phyloP scores from a whole-genome alignment of 441 rosid genomes.

The Gossypium laxum region DNA sequence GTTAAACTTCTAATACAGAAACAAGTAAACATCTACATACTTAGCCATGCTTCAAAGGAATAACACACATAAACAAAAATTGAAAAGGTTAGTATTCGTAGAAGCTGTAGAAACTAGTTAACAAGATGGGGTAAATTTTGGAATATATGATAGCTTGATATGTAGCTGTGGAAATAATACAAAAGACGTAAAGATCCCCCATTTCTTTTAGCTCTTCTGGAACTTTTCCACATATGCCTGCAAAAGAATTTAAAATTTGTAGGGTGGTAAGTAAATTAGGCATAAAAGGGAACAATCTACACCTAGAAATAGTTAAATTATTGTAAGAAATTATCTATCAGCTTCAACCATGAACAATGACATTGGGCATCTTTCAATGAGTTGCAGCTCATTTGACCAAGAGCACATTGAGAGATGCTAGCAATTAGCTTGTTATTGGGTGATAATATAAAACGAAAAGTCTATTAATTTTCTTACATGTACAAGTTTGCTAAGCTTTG shows the following conservation, averaged over 20 bases:
- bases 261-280: not conserved
- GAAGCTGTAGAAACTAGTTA: slow-evolving; percentile 11
- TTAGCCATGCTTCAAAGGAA: slow-evolving; percentile 15
- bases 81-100: not conserved
- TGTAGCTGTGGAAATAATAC: not conserved
- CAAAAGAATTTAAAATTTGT: slow-evolving; percentile 16
- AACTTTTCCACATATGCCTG: slow-evolving; percentile 69
- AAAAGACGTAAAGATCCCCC: slow-evolving; percentile 4
- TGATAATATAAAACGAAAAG: not conserved
- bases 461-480: slow-evolving; percentile 39
- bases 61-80: slow-evolving; percentile 16
- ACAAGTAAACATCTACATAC: slow-evolving; percentile 22
- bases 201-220: slow-evolving; percentile 41
- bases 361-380: not conserved
- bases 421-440: not conserved
- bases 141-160: not conserved
- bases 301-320: not conserved
- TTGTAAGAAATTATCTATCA: slow-evolving; percentile 1
- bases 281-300: not conserved
- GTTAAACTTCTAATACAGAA: slow-evolving; percentile 9
- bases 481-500: slow-evolving; percentile 85
- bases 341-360: not conserved
- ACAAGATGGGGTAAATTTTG: not conserved
- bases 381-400: not conserved
- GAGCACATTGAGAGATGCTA: not conserved